Base-by-base conservation (phyloP, 2,329 filamentous ascomycete species). In the Trichoderma guizhouense region DNA sequence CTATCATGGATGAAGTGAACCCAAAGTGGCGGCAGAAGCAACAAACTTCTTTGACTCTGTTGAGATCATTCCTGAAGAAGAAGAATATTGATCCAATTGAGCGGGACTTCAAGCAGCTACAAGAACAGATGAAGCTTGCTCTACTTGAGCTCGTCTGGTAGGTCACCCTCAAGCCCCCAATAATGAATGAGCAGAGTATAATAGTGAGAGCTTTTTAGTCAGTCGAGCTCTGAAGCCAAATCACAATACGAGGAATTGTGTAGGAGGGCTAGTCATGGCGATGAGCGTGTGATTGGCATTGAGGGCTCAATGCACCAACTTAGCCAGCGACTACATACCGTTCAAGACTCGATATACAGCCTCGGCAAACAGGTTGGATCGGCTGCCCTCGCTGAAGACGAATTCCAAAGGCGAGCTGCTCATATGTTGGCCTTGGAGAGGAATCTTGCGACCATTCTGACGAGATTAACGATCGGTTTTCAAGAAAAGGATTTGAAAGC, bases 321-420 rank as follows among this genome's bases (percentile, higher is more conserved):
- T 11, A 21, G 4, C 43, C 43, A 47, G n/a, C 4, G 18, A 21
- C 1, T 47, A 2, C 18, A 47, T 47, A 4, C 1, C 1, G 18
- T 47, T n/a, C 43, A 7, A 51, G 5, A 51, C 5, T 51, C 43
- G 43, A 51, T 51, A 6, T 51, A 51, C 11, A 7, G 24, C 0
- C n/a, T 53, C 11, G 47, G 47, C 7, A 53, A 53, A 53, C 47
- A 53, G 21, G 7, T 53, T 7, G 21, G 47, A 53, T 53, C 47
- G 3, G 47, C n/a, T 53, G 7, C 21, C 3, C 3, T 53, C 1
- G 7, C 21, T 7, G 21, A 24, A 12, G 1, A 0, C 2, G 3
- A 5, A 14, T 53, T 53, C 47, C 3, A 3, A 7, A 24, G 21
- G 11, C 47, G 7, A 5, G 47, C 47, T 1, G 3, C 47, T 24